Percentiles rank a stretch among this genome's conserved stretches.
phyloP scores from a whole-genome alignment of 768 basidiomycete species.

The Cubamyces sp. region DNA sequence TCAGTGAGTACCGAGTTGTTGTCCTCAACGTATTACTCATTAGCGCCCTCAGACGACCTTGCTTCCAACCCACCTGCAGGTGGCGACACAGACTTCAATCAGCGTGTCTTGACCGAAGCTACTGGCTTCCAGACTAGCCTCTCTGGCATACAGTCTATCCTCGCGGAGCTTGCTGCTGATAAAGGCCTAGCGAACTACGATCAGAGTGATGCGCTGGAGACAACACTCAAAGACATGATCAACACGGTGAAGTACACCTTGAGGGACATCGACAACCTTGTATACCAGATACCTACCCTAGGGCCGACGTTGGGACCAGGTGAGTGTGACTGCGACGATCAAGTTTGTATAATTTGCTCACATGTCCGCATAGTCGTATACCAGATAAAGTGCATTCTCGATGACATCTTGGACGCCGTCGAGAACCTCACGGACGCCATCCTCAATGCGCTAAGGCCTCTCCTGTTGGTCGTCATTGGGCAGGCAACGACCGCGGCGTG shows the following conservation, averaged over 20 bases:
- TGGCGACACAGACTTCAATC: slow-evolving; percentile 41
- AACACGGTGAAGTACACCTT: slow-evolving; percentile 54
- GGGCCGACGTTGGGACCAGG: slow-evolving; percentile 59
- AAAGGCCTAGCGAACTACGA: slow-evolving; percentile 60
- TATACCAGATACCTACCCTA: slow-evolving; percentile 47
- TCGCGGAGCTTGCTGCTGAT: slow-evolving; percentile 39
- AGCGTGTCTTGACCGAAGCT: slow-evolving; percentile 42
- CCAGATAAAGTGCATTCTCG: slow-evolving; percentile 62
- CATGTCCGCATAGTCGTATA: slow-evolving; percentile 50
- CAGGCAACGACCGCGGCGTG: slow-evolving; percentile 32
- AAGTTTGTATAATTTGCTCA: slow-evolving; percentile 1
- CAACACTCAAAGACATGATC: slow-evolving; percentile 50
- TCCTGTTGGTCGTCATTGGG: slow-evolving; percentile 36
- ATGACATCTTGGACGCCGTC: slow-evolving; percentile 49
- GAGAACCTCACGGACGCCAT: slow-evolving; percentile 55
- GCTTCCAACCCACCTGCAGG: background rate
- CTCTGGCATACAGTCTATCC: slow-evolving; percentile 35
- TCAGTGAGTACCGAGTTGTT: slow-evolving; percentile 29
- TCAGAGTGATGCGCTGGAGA: slow-evolving; percentile 46
- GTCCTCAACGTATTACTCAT: background rate
- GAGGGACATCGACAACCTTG: slow-evolving; percentile 35
- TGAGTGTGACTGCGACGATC: slow-evolving; percentile 39
- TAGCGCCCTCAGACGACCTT: slow-evolving; percentile 1
- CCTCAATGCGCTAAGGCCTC: slow-evolving; percentile 38
- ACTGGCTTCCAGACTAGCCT: slow-evolving; percentile 40